Evolutionary conservation across 108 stramenopile genomes (phyloP), one percentile per base, ranked within the genome.

Genomic region (Craspedostauros australis): DNA sequence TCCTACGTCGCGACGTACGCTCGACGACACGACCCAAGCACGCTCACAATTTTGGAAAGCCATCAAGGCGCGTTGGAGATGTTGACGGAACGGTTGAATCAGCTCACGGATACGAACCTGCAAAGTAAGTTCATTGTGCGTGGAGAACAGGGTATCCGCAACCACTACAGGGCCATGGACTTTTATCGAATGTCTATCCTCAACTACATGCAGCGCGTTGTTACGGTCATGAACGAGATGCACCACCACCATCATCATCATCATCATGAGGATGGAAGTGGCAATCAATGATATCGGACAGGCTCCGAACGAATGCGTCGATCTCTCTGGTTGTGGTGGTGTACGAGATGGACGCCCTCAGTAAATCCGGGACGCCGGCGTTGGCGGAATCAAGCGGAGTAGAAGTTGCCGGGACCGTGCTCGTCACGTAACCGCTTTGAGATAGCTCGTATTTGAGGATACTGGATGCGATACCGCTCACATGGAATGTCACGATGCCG

Each of bases 301-400:
- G 47, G 37, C 39, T 6, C 1, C 49, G 57, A 33, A 47, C 51
- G 49, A 84, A 84, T 3, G 19, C 4, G n/a, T 56, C 38, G 9
- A 81, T 73, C 26, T 85, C 79, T 19, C 57, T 48, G 28, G 46
- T 41, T 11, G 76, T 79, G 43, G 68, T 85, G 25, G 60, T 70
- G 43, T 85, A 85, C 7, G 73, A 66, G 5, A 85, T 26, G 1
- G 84, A 85, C 0, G 68, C 84, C 4, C 84, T 69, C 1, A 85
- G 37, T 26, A 85, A 50, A 23, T 76, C 39, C 5, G 56, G 58
- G 36, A 60, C 58, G 16, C 45, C 20, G 3, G 70, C 68, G 28
- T 42, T 41, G 37, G 73, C 48, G 15, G 79, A 79, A 68, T 85
- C 84, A 2, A 80, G 3, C 23, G 75, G 80, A 0, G 84, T 85